Evolutionary conservation across 1,139 yeast genomes (phyloP), one percentile per base, ranked within the genome.

Genomic region (Kluyveromyces marxianus): DNA sequence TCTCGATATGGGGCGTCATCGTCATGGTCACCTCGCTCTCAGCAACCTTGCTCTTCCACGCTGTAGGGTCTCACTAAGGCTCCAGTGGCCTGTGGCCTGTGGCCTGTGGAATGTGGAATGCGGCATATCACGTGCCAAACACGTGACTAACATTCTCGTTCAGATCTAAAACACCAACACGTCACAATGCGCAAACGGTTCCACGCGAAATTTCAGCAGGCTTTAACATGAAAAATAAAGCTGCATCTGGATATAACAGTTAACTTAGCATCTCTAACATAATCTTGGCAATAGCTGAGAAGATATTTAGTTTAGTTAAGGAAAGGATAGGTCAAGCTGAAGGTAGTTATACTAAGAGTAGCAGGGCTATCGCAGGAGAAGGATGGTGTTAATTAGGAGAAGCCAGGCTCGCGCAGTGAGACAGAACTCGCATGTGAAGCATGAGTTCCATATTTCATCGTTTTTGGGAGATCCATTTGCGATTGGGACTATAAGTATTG

Each of bases 1-100:
- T 90, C 51, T 66, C 82, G 7, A 56, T 77, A 3, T 88, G 95
- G 90, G 97, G 97, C 1, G 58, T 81, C 3, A 48, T 75, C 10
- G 94, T 90, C 28, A 83, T 88, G 86, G 66, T 81, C 33, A 81
- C 88, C 3, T 88, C 96, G 53, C 71, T 90, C 44, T 71, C 81
- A 27, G 88, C 90, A 4, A 85, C 94, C 31, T 69, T 89, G 4
- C 75, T 81, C 55, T 68, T 81, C 34, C 82, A 82, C 1, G 81
- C 83, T 24, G 53, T 66, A 3, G 70, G 67, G 47, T 68, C 44
- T 14, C 32, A 7, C 10, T 7, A 30, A 7, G 7, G 32, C 7
- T 30, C 10, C 32, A 30, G 10, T 10, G 10, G 21, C 2, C 21
- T 14, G 21, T 14, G 21, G 21, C 21, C 2, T 14, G 21, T 14